Conservation (phyloP, 2,329 filamentous ascomycete species). For the Byssoonygena ceratinophila region DNA sequence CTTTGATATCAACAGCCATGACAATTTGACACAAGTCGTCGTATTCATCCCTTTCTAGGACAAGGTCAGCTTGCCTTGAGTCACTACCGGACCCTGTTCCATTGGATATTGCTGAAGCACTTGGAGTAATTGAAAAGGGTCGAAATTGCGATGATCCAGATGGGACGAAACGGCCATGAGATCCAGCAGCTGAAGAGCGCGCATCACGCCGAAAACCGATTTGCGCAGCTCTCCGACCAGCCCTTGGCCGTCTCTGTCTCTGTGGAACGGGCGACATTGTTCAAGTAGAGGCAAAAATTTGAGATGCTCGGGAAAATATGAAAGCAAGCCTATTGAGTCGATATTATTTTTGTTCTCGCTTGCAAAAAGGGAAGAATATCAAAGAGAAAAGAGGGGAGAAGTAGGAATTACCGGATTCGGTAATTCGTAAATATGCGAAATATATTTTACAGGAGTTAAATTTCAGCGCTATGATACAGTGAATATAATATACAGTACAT, state of each 20-base stretch:
- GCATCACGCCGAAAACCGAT: not conserved
- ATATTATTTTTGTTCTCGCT: not conserved
- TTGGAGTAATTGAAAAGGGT: not conserved
- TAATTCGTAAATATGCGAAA: not conserved
- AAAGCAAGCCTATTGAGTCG: not conserved
- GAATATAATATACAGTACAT: not conserved
- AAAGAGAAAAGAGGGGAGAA: not conserved
- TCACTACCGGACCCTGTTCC: not conserved
- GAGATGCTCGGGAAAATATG: not conserved
- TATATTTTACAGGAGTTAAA: slow-evolving; percentile 4
- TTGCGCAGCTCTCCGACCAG: not conserved
- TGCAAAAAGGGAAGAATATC: not conserved
- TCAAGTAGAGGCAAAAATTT: not conserved
- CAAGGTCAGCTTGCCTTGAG: not conserved
- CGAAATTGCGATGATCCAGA: not conserved
- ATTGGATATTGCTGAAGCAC: not conserved
- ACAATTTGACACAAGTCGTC: slow-evolving; percentile 58
- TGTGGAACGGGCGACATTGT: not conserved
- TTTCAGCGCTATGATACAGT: slow-evolving; percentile 7
- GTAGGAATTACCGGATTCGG: slow-evolving; percentile 2
- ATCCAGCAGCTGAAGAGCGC: not conserved
- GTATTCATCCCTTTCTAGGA: slow-evolving; percentile 26
- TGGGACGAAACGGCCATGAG: not conserved
- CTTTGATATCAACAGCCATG: slow-evolving; percentile 67
- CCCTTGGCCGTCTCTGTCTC: not conserved